phyloP scores from a whole-genome alignment of 2,329 filamentous ascomycete species.

The Colletotrichum tabaci region DNA sequence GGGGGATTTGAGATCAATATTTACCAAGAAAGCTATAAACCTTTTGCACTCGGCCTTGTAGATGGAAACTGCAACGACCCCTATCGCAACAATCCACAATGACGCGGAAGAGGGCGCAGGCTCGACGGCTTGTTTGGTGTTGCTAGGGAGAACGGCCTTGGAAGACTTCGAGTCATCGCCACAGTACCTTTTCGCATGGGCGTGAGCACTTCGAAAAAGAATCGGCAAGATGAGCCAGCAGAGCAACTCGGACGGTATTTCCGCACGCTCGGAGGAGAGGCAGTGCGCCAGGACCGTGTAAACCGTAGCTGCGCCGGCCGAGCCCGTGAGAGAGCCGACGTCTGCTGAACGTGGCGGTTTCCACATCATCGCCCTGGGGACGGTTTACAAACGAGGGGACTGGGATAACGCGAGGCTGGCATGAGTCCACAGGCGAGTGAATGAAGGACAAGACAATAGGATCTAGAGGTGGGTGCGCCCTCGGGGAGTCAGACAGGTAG shows the following conservation, averaged over 20 bases:
- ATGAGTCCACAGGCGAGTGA: background rate
- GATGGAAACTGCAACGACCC: background rate
- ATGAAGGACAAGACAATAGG: background rate
- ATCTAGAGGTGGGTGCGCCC: background rate
- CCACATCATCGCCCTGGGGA: background rate
- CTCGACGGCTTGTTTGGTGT: background rate
- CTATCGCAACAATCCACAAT: background rate
- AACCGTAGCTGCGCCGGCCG: background rate
- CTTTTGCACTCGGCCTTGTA: slow-evolving; percentile 4
- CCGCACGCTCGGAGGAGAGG: background rate
- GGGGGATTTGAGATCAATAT: too few species aligned
- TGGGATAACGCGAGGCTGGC: background rate
- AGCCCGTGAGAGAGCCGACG: background rate
- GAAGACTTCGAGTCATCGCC: background rate
- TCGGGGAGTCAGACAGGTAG: too few species aligned
- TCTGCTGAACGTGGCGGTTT: background rate
- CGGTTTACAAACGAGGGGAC: background rate
- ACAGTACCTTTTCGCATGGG: background rate
- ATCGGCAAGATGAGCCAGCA: background rate
- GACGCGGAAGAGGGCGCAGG: background rate
- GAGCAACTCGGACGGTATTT: background rate
- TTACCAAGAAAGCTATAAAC: background rate
- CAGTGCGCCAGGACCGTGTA: background rate
- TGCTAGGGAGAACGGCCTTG: background rate
- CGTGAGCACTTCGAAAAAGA: background rate